Evolutionary conservation across 148 eudicot genomes (phyloP), one percentile per base, ranked within the genome.

Genomic region (Beta vulgaris): DNA sequence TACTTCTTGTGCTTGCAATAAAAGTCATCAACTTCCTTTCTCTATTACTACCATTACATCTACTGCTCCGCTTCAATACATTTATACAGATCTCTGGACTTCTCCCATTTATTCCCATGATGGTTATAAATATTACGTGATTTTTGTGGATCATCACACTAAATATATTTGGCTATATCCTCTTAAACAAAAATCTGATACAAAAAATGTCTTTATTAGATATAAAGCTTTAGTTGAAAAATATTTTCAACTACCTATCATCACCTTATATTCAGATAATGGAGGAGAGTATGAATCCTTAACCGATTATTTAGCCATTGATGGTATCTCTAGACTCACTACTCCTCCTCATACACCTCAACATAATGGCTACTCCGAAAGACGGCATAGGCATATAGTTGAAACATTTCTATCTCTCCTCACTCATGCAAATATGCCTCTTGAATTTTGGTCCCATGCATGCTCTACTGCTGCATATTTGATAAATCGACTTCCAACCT

Each of bases 91-190:
- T n/a, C n/a, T n/a, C n/a, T n/a, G n/a, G n/a, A n/a, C n/a, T n/a
- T n/a, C n/a, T n/a, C n/a, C n/a, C n/a, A n/a, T n/a, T n/a, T n/a
- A n/a, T n/a, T n/a, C n/a, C n/a, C n/a, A n/a, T n/a, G n/a, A n/a
- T n/a, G n/a, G n/a, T n/a, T n/a, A n/a, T n/a, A n/a, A n/a, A n/a
- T n/a, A n/a, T n/a, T n/a, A n/a, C n/a, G n/a, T n/a, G n/a, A n/a
- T n/a, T n/a, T n/a, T n/a, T n/a, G n/a, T n/a, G n/a, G n/a, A n/a
- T n/a, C n/a, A n/a, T n/a, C n/a, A n/a, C n/a, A n/a, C n/a, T n/a
- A n/a, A n/a, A n/a, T n/a, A n/a, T n/a, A n/a, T 46, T 3, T 68
- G 72, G 72, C 28, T 68, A 16, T 68, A 43, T 13, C 71, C 71
- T 10, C 46, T 67, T 18, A 67, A 67, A 25, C 49, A 40, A 16